Percentiles rank a stretch among this genome's conserved stretches.
These are phyloP conservation scores for Melastoma candidum DNA, from an alignment of 441 rosid species.

Conservation along the genomic window DNA sequence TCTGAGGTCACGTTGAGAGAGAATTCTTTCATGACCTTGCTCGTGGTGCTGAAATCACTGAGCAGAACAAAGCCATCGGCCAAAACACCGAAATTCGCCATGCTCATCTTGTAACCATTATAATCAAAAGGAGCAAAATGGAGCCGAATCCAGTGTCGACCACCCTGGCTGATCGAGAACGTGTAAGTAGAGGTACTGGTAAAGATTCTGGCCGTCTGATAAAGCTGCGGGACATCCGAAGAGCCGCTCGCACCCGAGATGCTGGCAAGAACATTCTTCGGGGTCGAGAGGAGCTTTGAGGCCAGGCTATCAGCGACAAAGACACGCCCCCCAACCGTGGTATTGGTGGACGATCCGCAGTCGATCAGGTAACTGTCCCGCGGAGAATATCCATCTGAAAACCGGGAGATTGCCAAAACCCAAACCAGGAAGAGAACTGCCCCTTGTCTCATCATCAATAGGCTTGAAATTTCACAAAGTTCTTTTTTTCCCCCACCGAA, in stretches of 20 bases:
- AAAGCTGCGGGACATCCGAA: slow-evolving; percentile 34
- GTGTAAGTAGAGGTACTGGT: slow-evolving; percentile 46
- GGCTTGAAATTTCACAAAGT: neutral
- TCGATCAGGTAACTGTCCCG: slow-evolving; percentile 60
- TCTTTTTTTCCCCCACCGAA: too few species aligned
- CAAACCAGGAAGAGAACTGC: slow-evolving; percentile 19
- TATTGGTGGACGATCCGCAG: slow-evolving; percentile 64
- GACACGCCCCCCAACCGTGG: slow-evolving; percentile 36
- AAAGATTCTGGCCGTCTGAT: slow-evolving; percentile 69
- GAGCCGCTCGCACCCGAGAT: slow-evolving; percentile 23
- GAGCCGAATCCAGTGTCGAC: slow-evolving; percentile 87
- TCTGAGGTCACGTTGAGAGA: slow-evolving; percentile 39
- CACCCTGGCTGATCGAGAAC: slow-evolving; percentile 39
- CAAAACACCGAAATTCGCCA: slow-evolving; percentile 53
- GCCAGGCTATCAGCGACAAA: slow-evolving; percentile 59
- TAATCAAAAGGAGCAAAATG: slow-evolving; percentile 61
- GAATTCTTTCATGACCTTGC: slow-evolving; percentile 51
- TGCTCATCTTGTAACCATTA: slow-evolving; percentile 40
- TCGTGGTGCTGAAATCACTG: slow-evolving; percentile 28
- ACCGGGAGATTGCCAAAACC: slow-evolving; percentile 27
- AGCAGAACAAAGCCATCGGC: slow-evolving; percentile 43
- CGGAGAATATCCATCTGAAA: slow-evolving; percentile 54
- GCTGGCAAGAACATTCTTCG: slow-evolving; percentile 31
- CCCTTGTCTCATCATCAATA: slow-evolving; percentile 23
- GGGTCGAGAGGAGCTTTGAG: slow-evolving; percentile 48